phyloP scores from a whole-genome alignment of 306 rosid genomes.

The Casuarina equisetifolia region DNA sequence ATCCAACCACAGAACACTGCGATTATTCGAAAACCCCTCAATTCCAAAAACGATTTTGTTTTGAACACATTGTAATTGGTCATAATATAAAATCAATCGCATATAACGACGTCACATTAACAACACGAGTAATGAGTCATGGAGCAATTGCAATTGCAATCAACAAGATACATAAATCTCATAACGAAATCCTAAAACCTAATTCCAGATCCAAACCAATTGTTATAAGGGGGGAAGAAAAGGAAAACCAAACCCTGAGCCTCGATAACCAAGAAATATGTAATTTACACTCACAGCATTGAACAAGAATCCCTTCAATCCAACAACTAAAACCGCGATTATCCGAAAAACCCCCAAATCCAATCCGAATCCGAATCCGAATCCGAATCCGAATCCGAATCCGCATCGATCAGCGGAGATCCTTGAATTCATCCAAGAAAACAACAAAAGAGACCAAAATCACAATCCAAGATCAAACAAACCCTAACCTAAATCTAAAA shows the following conservation, averaged over 20 bases:
- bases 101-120: neutral
- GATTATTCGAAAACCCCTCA: neutral
- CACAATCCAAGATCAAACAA: neutral
- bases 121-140: no score
- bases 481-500: slow-evolving; percentile 19
- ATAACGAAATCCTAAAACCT: no score
- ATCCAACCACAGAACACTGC: neutral
- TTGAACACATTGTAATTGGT: neutral
- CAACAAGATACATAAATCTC: no score
- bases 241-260: neutral
- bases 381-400: neutral
- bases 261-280: neutral
- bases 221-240: neutral
- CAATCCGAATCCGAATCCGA: neutral
- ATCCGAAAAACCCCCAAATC: neutral
- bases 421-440: neutral
- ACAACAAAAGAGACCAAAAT: neutral
- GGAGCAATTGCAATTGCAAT: neutral
- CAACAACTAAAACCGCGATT: neutral
- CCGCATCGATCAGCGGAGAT: neutral
- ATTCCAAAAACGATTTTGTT: neutral
- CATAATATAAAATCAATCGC: neutral
- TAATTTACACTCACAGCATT: neutral
- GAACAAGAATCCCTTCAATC: no score
- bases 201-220: neutral